A percentile compares a stretch with the other conserved stretches of the same genome.
phyloP scores from a whole-genome alignment of 176 grass and related monocot genomes.

The Musa schizocarpa region DNA sequence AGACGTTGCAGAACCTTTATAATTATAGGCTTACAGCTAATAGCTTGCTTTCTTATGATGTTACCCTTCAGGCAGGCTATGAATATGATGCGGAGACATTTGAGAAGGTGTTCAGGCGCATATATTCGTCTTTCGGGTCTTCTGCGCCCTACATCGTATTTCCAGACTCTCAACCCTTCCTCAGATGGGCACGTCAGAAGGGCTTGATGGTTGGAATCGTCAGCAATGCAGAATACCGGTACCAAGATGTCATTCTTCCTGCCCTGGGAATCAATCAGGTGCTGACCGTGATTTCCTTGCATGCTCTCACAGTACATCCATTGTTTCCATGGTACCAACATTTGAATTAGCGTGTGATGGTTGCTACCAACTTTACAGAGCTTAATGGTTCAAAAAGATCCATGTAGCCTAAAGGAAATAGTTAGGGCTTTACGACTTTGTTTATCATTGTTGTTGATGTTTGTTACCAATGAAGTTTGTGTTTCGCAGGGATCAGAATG shows the following conservation, averaged over 20 bases:
- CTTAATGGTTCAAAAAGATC: too few species aligned
- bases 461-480: neutral
- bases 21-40: neutral
- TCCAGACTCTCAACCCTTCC: constrained; percentile 65
- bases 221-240: constrained; percentile 90
- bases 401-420: too few species aligned
- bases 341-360: too few species aligned
- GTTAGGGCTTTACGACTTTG: too few species aligned
- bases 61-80: constrained; percentile 66
- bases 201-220: constrained; percentile 76
- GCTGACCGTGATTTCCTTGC: neutral
- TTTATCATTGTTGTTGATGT: too few species aligned
- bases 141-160: constrained; percentile 74
- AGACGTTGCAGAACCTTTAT: neutral
- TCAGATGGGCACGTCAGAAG: constrained; percentile 57
- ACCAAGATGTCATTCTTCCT: constrained; percentile 84
- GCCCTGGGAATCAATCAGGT: constrained; percentile 59
- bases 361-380: too few species aligned
- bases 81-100: constrained; percentile 92
- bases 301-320: neutral
- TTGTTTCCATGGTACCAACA: too few species aligned
- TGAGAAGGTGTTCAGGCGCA: constrained; percentile 85
- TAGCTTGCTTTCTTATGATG: constrained; percentile 3
- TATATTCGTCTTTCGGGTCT: constrained; percentile 92
- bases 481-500: constrained; percentile 34